Evolutionary conservation across 306 rosid species (phyloP), one percentile per base, ranked within the genome.

Genomic region (Inga oerstediana): DNA sequence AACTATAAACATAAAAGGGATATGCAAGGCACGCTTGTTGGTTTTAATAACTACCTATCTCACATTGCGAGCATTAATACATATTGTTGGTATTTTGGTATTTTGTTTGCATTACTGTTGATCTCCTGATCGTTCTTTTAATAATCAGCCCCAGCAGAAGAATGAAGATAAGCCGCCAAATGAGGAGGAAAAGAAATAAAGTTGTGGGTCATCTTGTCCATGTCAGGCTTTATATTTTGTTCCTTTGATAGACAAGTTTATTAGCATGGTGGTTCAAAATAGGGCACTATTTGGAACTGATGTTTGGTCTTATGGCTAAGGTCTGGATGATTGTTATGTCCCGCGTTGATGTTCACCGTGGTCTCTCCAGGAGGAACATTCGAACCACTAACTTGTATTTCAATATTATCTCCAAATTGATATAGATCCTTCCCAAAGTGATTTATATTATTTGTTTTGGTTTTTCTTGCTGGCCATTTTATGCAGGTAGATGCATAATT

Each of bases 171-270:
- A 88, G 76, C 86, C 88, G 74, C 83, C 94, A 24, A 85, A 84
- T 74, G 97, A 94, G 69, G 94, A 86, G 72, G 94, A 88, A 69
- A 88, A 93, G 86, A 87, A 86, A 90, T 75, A 86, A 81, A 72
- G 51, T 22, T 45, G 49, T 1, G 79, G 84, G 79, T 79, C 72
- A 37, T 22, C 59, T 74, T 75, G 76, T 48, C 81, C 16, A 61
- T 80, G 68, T 71, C 52, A 69, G 75, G 72, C 80, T 82, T 65
- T 75, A 58, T 76, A 32, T 48, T 43, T 72, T 69, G 83, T 52
- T 72, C 64, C 19, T 56, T 56, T 75, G 79, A 71, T 58, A 49
- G 82, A 58, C 75, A 76, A 54, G 51, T 30, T 73, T 77, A 76
- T 76, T 77, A 72, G 68, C 78, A 80, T 56, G 82, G 77, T 37